phyloP scores from a whole-genome alignment of 495 filamentous ascomycete genomes.

The Aspergillus biplanus region DNA sequence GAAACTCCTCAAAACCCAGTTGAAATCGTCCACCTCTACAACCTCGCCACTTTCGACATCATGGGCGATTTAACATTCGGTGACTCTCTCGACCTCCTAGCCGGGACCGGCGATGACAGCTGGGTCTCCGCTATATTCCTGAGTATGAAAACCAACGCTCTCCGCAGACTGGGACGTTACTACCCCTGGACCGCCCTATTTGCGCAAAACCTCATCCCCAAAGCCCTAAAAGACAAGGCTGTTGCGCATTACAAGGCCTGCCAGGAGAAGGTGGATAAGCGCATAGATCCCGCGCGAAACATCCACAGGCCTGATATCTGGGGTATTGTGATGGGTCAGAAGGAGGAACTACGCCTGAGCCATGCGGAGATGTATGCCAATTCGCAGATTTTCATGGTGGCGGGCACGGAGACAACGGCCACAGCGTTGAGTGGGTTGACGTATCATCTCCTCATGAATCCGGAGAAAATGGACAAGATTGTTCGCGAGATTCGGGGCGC shows the following conservation, averaged over 20 bases:
- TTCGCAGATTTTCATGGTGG: conserved; percentile 45
- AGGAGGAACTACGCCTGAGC: conserved; percentile 13
- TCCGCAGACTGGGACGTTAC: conserved; percentile 16
- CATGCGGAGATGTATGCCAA: conserved; percentile 26
- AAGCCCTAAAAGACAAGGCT: conserved; percentile 12
- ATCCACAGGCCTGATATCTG: conserved; percentile 21
- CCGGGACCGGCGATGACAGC: conserved; percentile 44
- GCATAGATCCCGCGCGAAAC: neutral
- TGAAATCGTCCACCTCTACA: conserved; percentile 52
- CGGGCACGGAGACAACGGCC: conserved; percentile 61
- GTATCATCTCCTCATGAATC: conserved; percentile 53
- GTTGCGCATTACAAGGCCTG: conserved; percentile 15
- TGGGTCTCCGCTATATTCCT: conserved; percentile 45
- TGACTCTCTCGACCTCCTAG: conserved; percentile 53
- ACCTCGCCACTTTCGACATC: conserved; percentile 61
- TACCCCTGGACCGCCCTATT: conserved; percentile 17
- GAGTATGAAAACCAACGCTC: conserved; percentile 21
- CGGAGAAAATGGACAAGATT: conserved; percentile 44
- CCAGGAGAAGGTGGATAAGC: conserved; percentile 14
- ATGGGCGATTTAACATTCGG: conserved; percentile 61
- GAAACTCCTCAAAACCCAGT: conserved; percentile 14
- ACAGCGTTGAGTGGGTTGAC: conserved; percentile 54
- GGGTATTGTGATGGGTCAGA: conserved; percentile 13
- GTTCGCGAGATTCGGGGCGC: conserved; percentile 46
- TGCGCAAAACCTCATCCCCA: conserved; percentile 5